phyloP scores from a whole-genome alignment of 495 filamentous ascomycete genomes.

The Podospora pseudocomata region DNA sequence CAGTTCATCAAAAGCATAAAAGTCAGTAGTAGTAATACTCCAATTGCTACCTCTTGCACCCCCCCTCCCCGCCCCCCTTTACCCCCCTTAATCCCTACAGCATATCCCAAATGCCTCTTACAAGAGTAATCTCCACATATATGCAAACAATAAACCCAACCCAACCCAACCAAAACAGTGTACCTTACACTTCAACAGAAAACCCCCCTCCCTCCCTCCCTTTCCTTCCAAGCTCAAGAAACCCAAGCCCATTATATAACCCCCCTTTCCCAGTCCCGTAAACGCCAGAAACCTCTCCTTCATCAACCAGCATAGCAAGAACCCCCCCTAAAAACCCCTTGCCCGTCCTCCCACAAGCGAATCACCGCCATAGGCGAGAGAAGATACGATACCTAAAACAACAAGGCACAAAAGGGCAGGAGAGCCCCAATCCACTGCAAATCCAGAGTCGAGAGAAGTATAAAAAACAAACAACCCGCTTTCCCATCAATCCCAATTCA shows the following conservation, averaged over 20 bases:
- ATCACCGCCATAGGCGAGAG: conserved; percentile 15
- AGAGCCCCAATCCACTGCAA: background rate
- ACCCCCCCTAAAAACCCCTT: background rate
- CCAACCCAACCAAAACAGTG: too few species aligned
- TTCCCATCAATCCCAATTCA: background rate
- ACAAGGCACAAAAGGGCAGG: background rate
- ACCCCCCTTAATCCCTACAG: too few species aligned
- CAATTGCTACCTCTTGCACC: too few species aligned
- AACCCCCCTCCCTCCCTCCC: too few species aligned
- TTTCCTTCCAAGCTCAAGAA: too few species aligned
- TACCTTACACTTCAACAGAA: too few species aligned
- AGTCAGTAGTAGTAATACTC: too few species aligned
- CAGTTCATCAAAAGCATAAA: too few species aligned
- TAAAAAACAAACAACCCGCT: background rate
- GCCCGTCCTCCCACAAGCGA: conserved; percentile 6
- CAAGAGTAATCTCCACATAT: too few species aligned
- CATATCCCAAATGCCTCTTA: too few species aligned
- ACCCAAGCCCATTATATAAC: background rate
- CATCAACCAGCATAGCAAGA: background rate
- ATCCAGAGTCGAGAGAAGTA: background rate
- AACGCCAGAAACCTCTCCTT: background rate
- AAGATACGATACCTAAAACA: background rate
- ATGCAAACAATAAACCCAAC: too few species aligned
- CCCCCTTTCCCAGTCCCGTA: background rate
- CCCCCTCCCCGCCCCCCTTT: too few species aligned